These are phyloP conservation scores for Dactylellina sp. DNA, from an alignment of 2,329 filamentous ascomycete genomes.

Conservation along the genomic window DNA sequence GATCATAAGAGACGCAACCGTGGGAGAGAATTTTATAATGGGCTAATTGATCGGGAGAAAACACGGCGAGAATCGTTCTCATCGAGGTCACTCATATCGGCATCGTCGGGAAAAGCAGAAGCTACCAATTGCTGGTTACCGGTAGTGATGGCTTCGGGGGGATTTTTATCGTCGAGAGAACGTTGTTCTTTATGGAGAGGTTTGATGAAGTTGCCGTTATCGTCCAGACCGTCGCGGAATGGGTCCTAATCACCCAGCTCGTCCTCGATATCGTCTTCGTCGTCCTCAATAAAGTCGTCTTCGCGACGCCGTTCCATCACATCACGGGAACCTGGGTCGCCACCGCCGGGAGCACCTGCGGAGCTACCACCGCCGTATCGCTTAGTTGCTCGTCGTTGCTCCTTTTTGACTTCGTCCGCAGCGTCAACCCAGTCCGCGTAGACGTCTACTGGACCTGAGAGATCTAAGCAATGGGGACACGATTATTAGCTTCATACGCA, in stretches of 20 bases:
- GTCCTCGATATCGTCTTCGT: conserved; percentile 61
- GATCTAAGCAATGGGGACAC: conserved; percentile 69
- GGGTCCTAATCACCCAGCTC: conserved; percentile 66
- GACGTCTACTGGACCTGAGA: conserved; percentile 91
- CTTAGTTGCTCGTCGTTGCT: conserved; percentile 63
- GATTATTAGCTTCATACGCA: background rate
- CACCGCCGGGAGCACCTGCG: conserved; percentile 61
- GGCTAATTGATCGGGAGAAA: conserved; percentile 37
- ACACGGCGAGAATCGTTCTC: conserved; percentile 1
- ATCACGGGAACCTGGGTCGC: conserved; percentile 57
- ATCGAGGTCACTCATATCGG: background rate
- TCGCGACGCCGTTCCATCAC: conserved; percentile 57
- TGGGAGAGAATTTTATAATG: background rate
- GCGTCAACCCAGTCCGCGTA: conserved; percentile 99
- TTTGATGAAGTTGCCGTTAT: conserved; percentile 17
- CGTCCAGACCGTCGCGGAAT: conserved; percentile 36
- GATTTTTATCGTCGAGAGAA: conserved; percentile 7
- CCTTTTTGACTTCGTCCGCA: conserved; percentile 78
- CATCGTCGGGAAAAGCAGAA: background rate
- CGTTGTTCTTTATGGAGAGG: conserved; percentile 15
- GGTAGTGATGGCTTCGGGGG: background rate
- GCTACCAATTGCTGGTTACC: too few species aligned
- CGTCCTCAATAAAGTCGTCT: conserved; percentile 58
- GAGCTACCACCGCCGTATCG: conserved; percentile 60
- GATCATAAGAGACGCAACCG: background rate